phyloP scores from a whole-genome alignment of 179 eudicot genomes.

The Silene coronaria region DNA sequence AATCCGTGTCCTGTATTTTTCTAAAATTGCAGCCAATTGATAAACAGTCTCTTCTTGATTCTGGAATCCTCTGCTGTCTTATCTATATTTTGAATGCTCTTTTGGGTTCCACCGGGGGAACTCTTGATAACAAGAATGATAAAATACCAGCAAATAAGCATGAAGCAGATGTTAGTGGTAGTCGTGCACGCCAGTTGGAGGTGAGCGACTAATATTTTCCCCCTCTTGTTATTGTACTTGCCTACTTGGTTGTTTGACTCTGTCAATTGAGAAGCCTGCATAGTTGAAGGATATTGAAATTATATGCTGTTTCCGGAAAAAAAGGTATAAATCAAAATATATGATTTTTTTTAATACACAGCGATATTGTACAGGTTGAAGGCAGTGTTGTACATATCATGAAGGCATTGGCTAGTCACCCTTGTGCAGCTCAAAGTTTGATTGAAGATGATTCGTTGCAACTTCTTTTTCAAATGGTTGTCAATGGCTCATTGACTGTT shows the following conservation, averaged over 20 bases:
- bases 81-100: slow-evolving; percentile 82
- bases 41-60: slow-evolving; percentile 98
- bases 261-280: not conserved
- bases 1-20: not conserved
- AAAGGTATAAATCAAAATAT: slow-evolving; percentile 6
- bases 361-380: slow-evolving; percentile 58
- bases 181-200: slow-evolving; percentile 69
- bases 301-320: not conserved
- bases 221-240: not conserved
- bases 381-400: slow-evolving; percentile 93
- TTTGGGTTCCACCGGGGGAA: slow-evolving; percentile 55
- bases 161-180: slow-evolving; percentile 30
- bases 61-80: slow-evolving; percentile 94
- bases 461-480: slow-evolving; percentile 92
- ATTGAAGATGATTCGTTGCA: slow-evolving; percentile 87
- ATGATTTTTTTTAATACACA: not conserved
- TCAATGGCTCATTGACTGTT: slow-evolving; percentile 81
- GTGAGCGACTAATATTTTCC: slow-evolving; percentile 31
- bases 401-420: slow-evolving; percentile 94
- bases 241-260: not conserved
- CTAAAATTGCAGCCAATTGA: slow-evolving; percentile 66
- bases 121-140: slow-evolving; percentile 30
- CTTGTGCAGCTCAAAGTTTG: slow-evolving; percentile 96
- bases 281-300: not conserved
- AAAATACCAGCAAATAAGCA: slow-evolving; percentile 20